phyloP scores from a whole-genome alignment of 2,329 filamentous ascomycete species.

The Botrytis galanthina region DNA sequence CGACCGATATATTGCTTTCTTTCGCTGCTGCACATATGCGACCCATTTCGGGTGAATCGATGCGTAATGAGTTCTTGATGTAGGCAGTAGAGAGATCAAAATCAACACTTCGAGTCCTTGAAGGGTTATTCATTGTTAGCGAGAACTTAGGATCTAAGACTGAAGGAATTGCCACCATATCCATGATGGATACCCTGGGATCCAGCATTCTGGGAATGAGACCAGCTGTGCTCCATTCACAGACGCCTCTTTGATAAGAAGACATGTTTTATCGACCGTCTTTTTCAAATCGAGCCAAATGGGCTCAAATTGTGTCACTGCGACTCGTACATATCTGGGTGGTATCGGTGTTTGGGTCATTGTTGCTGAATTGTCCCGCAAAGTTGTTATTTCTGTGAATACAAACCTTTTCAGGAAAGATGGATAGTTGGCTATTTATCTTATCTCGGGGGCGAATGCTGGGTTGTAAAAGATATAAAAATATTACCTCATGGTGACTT shows the following conservation, averaged over 20 bases:
- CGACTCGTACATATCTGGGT: constrained; percentile 35
- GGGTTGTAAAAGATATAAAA: not conserved
- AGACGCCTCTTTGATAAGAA: constrained; percentile 55
- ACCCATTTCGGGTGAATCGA: constrained; percentile 44
- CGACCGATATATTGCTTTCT: constrained; percentile 46
- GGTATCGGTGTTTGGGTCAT: not conserved
- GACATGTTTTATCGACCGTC: constrained; percentile 55
- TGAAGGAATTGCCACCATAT: not conserved
- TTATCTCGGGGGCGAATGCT: not conserved
- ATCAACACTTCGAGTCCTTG: constrained; percentile 7
- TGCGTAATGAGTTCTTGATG: constrained; percentile 37
- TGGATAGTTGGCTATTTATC: not conserved
- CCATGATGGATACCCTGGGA: constrained; percentile 15
- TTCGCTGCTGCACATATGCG: constrained; percentile 45
- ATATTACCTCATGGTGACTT: not conserved
- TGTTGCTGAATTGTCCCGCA: not conserved
- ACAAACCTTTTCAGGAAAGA: not conserved
- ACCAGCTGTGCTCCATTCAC: constrained; percentile 52
- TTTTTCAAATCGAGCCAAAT: constrained; percentile 57
- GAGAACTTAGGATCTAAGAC: not conserved
- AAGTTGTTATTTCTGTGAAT: not conserved
- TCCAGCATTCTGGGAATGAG: constrained; percentile 52
- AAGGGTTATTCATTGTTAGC: not conserved
- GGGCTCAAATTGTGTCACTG: constrained; percentile 56
- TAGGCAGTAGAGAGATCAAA: constrained; percentile 2